Evolutionary conservation across 2,329 filamentous ascomycete genomes (phyloP), one percentile per base, ranked within the genome.

Genomic region (Xylariaceae sp.): DNA sequence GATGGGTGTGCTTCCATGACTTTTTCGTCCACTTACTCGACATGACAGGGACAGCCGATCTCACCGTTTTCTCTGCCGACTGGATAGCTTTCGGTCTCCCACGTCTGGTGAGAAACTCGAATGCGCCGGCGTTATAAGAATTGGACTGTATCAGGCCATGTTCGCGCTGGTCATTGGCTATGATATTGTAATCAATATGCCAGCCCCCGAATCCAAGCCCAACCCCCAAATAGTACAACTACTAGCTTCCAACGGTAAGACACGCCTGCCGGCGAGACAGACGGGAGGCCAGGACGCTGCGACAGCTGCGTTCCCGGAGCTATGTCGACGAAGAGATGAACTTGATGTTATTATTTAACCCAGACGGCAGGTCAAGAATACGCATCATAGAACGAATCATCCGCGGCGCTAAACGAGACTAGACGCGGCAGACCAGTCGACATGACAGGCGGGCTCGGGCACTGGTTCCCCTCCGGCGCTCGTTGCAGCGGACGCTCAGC

Each of bases 131-230:
- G n/a, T n/a, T n/a, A n/a, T n/a, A n/a, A n/a, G n/a, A n/a, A 9
- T 26, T 2, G 73, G 74, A 16, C 52, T 65, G 14, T 81, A 80
- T 65, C 72, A 75, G 60, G 63, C 73, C 2, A 60, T 69, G 2
- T 60, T 79, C 0, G 73, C 70, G 18, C 63, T 82, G 2, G 65
- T 82, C 0, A 77, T 79, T 0, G 78, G 81, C 59, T 80, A 81
- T 48, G 50, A 54, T 20, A 23, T 57, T 18, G 42, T 52, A 14
- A 18, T 52, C 12, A 57, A 42, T 45, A 40, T 60, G 10, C 20
- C 57, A 10, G 48, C 45, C 2, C 14, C 54, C 19, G 51, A 54
- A 3, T 29, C 57, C 20, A 43, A 54, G 20, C 7, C 48, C 2
- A 46, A 45, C 21, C 5, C 20, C 16, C n/a, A 26, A 44, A 20